Evolutionary conservation across 2,329 filamentous ascomycete species (phyloP).

Genomic region (Fusarium succisae): DNA sequence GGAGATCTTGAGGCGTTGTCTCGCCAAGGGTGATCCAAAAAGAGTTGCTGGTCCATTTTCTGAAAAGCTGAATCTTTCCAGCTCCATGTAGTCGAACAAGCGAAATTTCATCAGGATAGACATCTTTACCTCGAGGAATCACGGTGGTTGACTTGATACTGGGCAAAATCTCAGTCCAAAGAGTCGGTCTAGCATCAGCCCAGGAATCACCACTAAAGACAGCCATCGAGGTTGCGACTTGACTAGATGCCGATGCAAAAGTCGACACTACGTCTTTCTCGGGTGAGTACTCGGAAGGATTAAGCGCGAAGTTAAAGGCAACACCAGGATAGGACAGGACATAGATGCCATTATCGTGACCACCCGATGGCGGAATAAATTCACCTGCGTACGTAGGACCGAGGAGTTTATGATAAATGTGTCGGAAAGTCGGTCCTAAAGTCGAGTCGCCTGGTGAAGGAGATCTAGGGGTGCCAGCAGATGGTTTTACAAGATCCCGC

Average conservation of each 20-base stretch:
- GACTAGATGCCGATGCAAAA: constrained; percentile 79
- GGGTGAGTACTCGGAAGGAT: constrained; percentile 77
- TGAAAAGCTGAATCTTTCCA: constrained; percentile 79
- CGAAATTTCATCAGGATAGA: constrained; percentile 89
- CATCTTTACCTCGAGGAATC: constrained; percentile 76
- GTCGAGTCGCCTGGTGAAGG: constrained; percentile 47
- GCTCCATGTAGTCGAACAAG: constrained; percentile 80
- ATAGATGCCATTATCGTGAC: constrained; percentile 75
- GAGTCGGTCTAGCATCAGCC: constrained; percentile 78
- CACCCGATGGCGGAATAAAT: constrained; percentile 74
- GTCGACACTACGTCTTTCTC: constrained; percentile 85
- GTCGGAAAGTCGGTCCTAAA: constrained; percentile 79
- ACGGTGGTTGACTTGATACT: constrained; percentile 78
- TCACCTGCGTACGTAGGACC: constrained; percentile 95
- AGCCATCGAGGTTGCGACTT: constrained; percentile 85
- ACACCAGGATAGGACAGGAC: constrained; percentile 94
- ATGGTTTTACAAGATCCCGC: constrained; percentile 78
- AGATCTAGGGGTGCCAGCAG: constrained; percentile 50
- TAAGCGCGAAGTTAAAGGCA: constrained; percentile 88
- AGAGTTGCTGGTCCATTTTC: constrained; percentile 72
- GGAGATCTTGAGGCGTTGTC: constrained; percentile 90
- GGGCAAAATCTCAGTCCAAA: constrained; percentile 80
- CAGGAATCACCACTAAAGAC: constrained; percentile 92
- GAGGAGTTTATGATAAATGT: constrained; percentile 92
- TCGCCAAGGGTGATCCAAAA: constrained; percentile 82